phyloP scores from a whole-genome alignment of 805 yeast species.

The Ogataea glucozyma region DNA sequence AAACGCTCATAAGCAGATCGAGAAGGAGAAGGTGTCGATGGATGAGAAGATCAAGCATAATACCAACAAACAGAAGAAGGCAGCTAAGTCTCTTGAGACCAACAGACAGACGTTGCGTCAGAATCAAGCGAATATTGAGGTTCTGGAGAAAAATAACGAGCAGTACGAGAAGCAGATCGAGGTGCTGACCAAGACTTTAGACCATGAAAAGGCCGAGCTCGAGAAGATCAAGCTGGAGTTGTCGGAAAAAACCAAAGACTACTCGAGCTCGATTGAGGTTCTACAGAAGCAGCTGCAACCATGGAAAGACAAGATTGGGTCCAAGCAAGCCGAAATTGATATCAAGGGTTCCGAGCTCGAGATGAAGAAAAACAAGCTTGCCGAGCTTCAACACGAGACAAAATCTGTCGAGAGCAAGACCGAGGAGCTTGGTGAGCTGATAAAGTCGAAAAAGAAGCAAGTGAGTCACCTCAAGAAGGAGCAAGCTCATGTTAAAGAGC shows the following conservation, averaged over 20 bases:
- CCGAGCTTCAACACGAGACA: slow-evolving; percentile 45
- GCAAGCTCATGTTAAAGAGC: slow-evolving; percentile 48
- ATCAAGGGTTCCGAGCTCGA: slow-evolving; percentile 67
- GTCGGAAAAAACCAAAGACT: slow-evolving; percentile 69
- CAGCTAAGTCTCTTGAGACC: slow-evolving; percentile 51
- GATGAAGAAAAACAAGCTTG: slow-evolving; percentile 50
- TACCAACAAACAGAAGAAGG: slow-evolving; percentile 56
- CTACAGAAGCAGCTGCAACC: slow-evolving; percentile 76
- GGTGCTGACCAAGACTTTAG: slow-evolving; percentile 46
- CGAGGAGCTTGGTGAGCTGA: slow-evolving; percentile 32
- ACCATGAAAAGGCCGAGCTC: slow-evolving; percentile 54
- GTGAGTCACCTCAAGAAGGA: slow-evolving; percentile 49
- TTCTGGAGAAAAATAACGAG: slow-evolving; percentile 45
- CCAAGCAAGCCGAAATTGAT: slow-evolving; percentile 61
- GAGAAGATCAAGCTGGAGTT: slow-evolving; percentile 65
- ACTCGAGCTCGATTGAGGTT: slow-evolving; percentile 62
- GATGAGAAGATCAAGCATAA: slow-evolving; percentile 78
- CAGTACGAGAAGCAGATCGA: slow-evolving; percentile 47
- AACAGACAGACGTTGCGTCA: slow-evolving; percentile 48
- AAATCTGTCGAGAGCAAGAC: slow-evolving; percentile 46
- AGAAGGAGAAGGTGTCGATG: slow-evolving; percentile 61
- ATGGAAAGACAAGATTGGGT: slow-evolving; percentile 69
- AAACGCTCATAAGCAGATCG: slow-evolving; percentile 43
- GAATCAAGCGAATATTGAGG: slow-evolving; percentile 47
- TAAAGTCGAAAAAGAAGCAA: slow-evolving; percentile 49